Evolutionary conservation across 176 grass and related monocot species (phyloP), one percentile per base, ranked within the genome.

Genomic region (Paspalum vaginatum): DNA sequence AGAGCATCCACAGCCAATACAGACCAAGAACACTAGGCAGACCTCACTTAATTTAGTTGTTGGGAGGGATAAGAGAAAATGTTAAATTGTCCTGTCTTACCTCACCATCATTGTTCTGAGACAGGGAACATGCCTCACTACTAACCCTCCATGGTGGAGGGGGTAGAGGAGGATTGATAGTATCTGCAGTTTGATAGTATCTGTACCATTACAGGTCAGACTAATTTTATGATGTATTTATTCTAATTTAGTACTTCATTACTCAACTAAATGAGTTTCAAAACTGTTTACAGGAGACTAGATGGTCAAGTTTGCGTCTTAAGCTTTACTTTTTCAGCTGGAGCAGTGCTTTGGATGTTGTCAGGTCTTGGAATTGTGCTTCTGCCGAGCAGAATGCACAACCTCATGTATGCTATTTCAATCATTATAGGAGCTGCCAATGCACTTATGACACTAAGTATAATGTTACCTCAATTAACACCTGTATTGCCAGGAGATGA

Each of bases 361-460:
- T 98, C 92, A 66, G 96, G 96, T 79, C 75, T 81, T 81, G 92
- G 90, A 87, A 86, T 98, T 76, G 71, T 93, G 81, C 4, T 95
- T 84, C 84, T 98, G 70, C 96, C 92, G 24, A 89, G 88, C 55
- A 79, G 65, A 41, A 83, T 98, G 81, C 84, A 91, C 38, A 88
- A 93, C 67, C 51, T 93, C 13, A 91, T 98, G 88, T 98, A 98
- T 85, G 70, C 42, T 43, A 78, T 98, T 46, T 95, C 96, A 77
- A 57, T 95, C 52, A 68, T 64, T 50, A 91, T 98, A 84, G 96
- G 96, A 83, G 81, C 70, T 74, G 96, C 88, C 26, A 98, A 98
- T 91, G 96, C 96, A 58, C 86, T 98, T 79, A 98, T 95, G 96
- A 93, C 82, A 55, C 92, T 98, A 87, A 79, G 85, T 93, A 81